A percentile compares a stretch with the other conserved stretches of the same genome.
Evolutionary conservation across 2,329 filamentous ascomycete species (phyloP).

Genomic region (Cladosporium sp.): DNA sequence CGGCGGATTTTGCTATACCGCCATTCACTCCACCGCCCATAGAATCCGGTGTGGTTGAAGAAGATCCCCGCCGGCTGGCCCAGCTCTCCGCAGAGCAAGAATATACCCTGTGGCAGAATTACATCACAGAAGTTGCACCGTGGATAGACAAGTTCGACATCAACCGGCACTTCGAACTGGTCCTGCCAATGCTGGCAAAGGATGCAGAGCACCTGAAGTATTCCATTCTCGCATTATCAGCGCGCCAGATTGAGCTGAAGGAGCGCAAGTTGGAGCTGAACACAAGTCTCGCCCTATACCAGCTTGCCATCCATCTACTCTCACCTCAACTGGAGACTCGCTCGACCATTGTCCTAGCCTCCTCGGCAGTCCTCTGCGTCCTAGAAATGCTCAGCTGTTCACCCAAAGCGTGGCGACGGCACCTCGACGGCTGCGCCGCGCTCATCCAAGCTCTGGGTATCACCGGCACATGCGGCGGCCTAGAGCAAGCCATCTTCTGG

Average conservation of each 20-base stretch:
- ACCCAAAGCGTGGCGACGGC: slow-evolving; percentile 50
- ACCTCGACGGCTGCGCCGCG: slow-evolving; percentile 54
- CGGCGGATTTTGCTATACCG: neutral
- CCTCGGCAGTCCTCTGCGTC: slow-evolving; percentile 46
- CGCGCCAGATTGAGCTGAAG: slow-evolving; percentile 51
- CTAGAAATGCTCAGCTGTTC: slow-evolving; percentile 49
- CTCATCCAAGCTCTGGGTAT: slow-evolving; percentile 50
- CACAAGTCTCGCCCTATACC: slow-evolving; percentile 52
- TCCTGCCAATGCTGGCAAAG: slow-evolving; percentile 48
- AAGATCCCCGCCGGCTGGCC: slow-evolving; percentile 23
- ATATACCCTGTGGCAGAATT: slow-evolving; percentile 37
- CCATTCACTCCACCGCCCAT: neutral
- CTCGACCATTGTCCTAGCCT: slow-evolving; percentile 44
- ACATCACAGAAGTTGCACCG: slow-evolving; percentile 50
- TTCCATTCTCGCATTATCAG: slow-evolving; percentile 52
- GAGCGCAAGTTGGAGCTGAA: slow-evolving; percentile 41
- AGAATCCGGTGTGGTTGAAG: slow-evolving; percentile 11
- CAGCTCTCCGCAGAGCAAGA: slow-evolving; percentile 27
- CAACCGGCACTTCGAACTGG: slow-evolving; percentile 49
- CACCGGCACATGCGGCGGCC: slow-evolving; percentile 48
- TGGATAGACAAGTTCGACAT: slow-evolving; percentile 58
- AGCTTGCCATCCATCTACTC: slow-evolving; percentile 47
- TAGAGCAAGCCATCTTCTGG: slow-evolving; percentile 55
- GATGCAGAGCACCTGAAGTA: slow-evolving; percentile 44
- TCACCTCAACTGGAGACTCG: slow-evolving; percentile 41